A percentile compares a stretch with the other conserved stretches of the same genome.
Conservation (phyloP, 139 green algal genomes). For the Picochlorum costavermella region DNA sequence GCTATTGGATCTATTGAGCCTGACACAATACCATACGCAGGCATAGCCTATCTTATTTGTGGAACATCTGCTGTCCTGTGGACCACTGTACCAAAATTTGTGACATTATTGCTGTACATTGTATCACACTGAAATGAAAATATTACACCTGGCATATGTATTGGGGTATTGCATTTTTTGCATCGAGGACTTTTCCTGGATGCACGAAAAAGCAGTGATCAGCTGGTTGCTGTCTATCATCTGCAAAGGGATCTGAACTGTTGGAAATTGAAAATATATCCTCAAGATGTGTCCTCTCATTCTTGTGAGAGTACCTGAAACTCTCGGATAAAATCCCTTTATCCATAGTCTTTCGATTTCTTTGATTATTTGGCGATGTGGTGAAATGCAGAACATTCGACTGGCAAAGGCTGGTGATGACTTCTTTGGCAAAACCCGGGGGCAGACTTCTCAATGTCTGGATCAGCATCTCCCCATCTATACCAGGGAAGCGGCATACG, state of each 20-base stretch:
- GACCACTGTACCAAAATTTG: slow-evolving; percentile 42
- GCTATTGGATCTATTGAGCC: slow-evolving; percentile 57
- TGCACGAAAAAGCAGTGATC: too few relatives aligned
- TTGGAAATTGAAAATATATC: too few relatives aligned
- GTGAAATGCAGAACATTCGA: slow-evolving; percentile 13
- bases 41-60: slow-evolving; percentile 70
- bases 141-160: slow-evolving; percentile 4
- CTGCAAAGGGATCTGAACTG: too few relatives aligned
- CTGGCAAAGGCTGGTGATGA: background rate
- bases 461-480: background rate
- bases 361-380: background rate
- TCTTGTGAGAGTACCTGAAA: slow-evolving; percentile 52
- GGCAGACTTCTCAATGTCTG: background rate
- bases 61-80: slow-evolving; percentile 71
- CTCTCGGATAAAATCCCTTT: slow-evolving; percentile 1
- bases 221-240: too few relatives aligned
- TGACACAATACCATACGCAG: slow-evolving; percentile 80
- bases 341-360: too few relatives aligned
- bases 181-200: background rate
- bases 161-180: slow-evolving; percentile 3
- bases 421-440: slow-evolving; percentile 5
- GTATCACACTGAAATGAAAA: slow-evolving; percentile 14
- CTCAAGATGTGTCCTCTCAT: slow-evolving; percentile 48
- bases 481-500: slow-evolving; percentile 11
- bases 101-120: slow-evolving; percentile 43